Evolutionary conservation across 192 early-diverging fungal genomes (phyloP).

Genomic region (Allomyces macrogynus): DNA sequence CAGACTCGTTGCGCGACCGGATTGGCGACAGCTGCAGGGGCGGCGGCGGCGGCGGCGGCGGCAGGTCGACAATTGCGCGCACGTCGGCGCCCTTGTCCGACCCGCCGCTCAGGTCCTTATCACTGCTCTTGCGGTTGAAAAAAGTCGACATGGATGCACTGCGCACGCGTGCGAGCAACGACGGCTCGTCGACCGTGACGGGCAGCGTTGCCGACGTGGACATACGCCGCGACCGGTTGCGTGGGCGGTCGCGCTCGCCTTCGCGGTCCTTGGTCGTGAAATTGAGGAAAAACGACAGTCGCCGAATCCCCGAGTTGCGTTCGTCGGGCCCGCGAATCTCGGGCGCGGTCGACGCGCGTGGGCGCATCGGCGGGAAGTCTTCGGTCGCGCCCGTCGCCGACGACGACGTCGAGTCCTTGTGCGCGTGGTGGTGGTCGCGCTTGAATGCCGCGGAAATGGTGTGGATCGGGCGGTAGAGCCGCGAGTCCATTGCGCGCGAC

Average conservation of each 20-base stretch:
- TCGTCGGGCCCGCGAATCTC: neutral
- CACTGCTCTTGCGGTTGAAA: neutral
- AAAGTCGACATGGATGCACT: neutral
- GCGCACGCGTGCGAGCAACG: neutral
- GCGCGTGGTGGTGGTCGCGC: neutral
- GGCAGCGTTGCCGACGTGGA: neutral
- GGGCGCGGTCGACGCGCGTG: neutral
- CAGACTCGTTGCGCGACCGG: neutral
- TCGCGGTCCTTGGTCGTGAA: neutral
- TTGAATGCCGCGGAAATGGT: neutral
- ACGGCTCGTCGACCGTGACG: neutral
- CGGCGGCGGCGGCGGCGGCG: neutral
- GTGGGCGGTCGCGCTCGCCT: neutral
- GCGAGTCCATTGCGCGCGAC: neutral
- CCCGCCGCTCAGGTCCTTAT: neutral
- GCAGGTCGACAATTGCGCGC: neutral
- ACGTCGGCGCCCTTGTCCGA: neutral
- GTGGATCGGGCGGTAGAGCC: neutral
- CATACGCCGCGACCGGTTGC: neutral
- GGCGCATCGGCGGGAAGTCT: neutral
- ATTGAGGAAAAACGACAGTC: neutral
- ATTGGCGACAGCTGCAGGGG: neutral
- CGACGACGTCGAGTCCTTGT: neutral
- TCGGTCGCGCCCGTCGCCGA: neutral
- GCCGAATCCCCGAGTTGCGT: neutral